Base-by-base conservation (phyloP, 1,139 yeast species). In the Lodderomyces theae region DNA sequence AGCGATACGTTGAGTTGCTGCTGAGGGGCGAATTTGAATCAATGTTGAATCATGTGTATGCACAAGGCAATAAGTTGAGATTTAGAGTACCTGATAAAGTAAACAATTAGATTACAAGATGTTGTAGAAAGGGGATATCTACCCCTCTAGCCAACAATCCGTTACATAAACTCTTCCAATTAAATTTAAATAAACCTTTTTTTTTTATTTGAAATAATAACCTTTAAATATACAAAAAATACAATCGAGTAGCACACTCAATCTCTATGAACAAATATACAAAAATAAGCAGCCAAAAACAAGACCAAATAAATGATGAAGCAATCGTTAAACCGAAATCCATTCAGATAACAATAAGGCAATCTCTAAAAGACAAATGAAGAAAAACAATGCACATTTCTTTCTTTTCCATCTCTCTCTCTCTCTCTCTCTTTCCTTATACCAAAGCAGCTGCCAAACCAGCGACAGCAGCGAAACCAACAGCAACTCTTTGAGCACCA, bases 11-110 rank as follows among this genome's bases (percentile, higher is more conserved):
- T 52, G 81, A 82, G 50, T 69, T 90, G 49, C 66, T 69, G 42
- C 71, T 68, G 3, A 60, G 64, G 0, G 92, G 86, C 0, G 72
- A 68, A 22, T 77, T 90, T 46, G 87, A 85, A 33, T 63, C 61
- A 7, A 73, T 79, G 1, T 69, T 92, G 53, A 76, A 81, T 37
- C 72, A 75, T 35, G 74, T 94, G 10, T 90, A 90, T 55, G 68
- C 74, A 23, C 95, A 87, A 57, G 98, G 98, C 1, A 74, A 70
- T 44, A 65, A 58, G 42, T 54, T 67, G 38, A 58, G 75, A 47
- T 72, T 69, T 51, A 61, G 59, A 47, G 77, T 67, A 3, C 77
- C 77, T 7, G 31, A 28, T 17, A 28, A 28, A 28, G 15, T 28
- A 28, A 28, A 28, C 31, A 18, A 9, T 28, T 28, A n/a, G n/a